Evolutionary conservation across 371 early-diverging fungal genomes (phyloP).

Genomic region (Mortierella sp.): DNA sequence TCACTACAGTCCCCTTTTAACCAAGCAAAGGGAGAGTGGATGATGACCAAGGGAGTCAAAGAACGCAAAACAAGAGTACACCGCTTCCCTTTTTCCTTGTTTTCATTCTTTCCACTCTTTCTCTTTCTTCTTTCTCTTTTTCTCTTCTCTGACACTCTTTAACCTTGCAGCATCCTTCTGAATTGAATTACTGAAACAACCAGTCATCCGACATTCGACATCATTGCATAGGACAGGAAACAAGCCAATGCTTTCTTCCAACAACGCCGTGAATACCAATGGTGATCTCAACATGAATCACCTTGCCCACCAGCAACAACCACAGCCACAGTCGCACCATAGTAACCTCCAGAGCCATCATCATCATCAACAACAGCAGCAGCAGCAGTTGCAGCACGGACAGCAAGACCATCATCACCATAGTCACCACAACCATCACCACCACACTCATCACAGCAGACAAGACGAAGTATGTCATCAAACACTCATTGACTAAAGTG

Average conservation of each 20-base stretch:
- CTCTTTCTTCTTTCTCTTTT: not conserved
- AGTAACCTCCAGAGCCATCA: constrained; percentile 6
- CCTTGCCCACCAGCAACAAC: constrained; percentile 37
- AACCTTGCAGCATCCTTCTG: not conserved
- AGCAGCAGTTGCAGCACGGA: constrained; percentile 11
- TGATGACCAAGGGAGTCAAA: too few relatives aligned
- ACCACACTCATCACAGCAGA: constrained; percentile 18
- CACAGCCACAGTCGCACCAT: constrained; percentile 10
- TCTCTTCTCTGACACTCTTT: not conserved
- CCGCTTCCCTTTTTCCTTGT: too few relatives aligned
- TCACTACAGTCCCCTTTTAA: too few relatives aligned
- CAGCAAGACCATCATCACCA: constrained; percentile 28
- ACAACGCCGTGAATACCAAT: constrained; percentile 8
- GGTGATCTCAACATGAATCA: constrained; percentile 15
- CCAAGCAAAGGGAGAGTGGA: too few relatives aligned
- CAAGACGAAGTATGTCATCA: constrained; percentile 30
- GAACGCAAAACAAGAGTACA: too few relatives aligned
- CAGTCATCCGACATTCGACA: constrained; percentile 1
- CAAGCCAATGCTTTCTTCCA: constrained; percentile 23
- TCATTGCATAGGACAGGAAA: not conserved
- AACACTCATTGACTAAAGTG: not conserved
- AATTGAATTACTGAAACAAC: not conserved
- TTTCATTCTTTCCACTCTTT: not conserved
- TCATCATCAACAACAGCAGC: constrained; percentile 27
- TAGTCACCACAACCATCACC: constrained; percentile 10